Conservation (phyloP, 768 basidiomycete species). For the Leccinum uliginosum region DNA sequence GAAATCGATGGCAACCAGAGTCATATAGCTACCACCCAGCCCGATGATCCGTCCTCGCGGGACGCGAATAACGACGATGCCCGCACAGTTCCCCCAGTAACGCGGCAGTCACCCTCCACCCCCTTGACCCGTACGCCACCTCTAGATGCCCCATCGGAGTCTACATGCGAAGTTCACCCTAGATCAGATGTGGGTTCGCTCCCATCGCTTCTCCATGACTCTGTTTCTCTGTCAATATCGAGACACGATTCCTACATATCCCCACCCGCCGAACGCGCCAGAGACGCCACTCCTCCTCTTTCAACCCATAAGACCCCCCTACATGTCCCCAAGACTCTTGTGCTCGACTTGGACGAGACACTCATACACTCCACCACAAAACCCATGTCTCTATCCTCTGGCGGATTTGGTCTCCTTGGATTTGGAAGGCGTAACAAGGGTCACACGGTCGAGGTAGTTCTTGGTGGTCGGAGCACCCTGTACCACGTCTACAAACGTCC, state of each 20-base stretch:
- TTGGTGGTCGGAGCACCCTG: conserved; percentile 82
- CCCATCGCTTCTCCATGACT: conserved; percentile 15
- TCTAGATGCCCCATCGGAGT: conserved; percentile 13
- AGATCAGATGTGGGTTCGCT: conserved; percentile 15
- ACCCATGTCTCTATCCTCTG: conserved; percentile 47
- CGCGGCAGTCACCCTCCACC: conserved; percentile 16
- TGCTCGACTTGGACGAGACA: conserved; percentile 97
- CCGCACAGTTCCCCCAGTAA: conserved; percentile 18
- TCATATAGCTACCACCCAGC: conserved; percentile 3
- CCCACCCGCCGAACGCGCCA: conserved; percentile 27
- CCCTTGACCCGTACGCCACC: conserved; percentile 24
- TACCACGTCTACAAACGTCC: conserved; percentile 99
- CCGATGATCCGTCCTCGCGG: conserved; percentile 3
- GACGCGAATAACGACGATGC: conserved; percentile 12
- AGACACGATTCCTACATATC: conserved; percentile 9
- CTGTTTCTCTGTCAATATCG: conserved; percentile 10
- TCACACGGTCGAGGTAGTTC: conserved; percentile 89
- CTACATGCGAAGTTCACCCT: conserved; percentile 6
- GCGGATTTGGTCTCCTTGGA: conserved; percentile 60
- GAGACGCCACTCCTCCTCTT: conserved; percentile 49
- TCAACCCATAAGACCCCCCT: conserved; percentile 60
- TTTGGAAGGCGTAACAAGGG: conserved; percentile 58
- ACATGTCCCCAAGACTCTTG: conserved; percentile 86
- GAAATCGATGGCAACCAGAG: conserved; percentile 20
- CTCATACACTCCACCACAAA: conserved; percentile 96